Evolutionary conservation across 148 eudicot genomes (phyloP).

Genomic region (Rhododendron ovatum): DNA sequence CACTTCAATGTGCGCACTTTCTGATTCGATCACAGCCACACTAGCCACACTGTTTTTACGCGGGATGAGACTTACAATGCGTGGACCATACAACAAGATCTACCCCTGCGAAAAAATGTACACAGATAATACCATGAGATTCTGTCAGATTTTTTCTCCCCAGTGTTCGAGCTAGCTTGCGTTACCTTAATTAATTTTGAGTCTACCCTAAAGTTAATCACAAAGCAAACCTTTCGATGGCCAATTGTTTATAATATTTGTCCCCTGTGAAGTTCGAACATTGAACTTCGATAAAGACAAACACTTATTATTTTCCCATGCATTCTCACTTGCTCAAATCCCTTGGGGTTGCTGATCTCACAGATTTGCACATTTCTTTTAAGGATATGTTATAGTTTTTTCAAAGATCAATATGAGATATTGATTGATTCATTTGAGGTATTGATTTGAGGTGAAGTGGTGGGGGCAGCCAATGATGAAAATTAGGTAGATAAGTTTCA

Average conservation of each 20-base stretch:
- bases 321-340: no score
- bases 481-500: slow-evolving; percentile 18
- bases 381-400: background rate
- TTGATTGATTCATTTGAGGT: background rate
- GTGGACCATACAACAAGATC: background rate
- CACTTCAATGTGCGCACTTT: background rate
- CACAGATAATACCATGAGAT: background rate
- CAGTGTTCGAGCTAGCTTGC: no score
- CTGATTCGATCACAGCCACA: background rate
- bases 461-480: slow-evolving; percentile 9
- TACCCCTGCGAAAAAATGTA: background rate
- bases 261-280: no score
- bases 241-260: no score
- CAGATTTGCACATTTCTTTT: background rate
- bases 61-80: background rate
- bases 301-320: no score
- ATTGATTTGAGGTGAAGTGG: slow-evolving; percentile 3
- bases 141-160: no score
- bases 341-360: background rate
- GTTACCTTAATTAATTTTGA: background rate
- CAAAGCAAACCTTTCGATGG: no score
- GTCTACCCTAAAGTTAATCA: background rate
- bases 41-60: background rate
- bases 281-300: no score
- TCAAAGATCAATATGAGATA: background rate